Evolutionary conservation across 306 rosid genomes (phyloP).

Genomic region (Pterocarpus santalinus): DNA sequence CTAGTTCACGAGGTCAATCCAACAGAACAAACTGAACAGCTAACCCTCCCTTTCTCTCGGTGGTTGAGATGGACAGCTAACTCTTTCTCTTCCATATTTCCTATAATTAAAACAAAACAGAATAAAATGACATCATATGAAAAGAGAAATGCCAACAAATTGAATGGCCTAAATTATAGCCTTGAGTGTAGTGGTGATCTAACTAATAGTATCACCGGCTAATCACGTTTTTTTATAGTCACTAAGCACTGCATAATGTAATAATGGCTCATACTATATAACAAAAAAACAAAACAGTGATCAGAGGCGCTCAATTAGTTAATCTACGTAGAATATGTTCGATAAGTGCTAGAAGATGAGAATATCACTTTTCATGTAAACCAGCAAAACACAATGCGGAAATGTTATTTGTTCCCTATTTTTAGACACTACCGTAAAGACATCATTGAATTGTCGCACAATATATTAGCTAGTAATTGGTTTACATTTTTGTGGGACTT

Average conservation of each 20-base stretch:
- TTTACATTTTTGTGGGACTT: no score
- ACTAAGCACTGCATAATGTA: background rate
- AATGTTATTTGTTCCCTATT: constrained; percentile 5
- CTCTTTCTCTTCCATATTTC: constrained; percentile 3
- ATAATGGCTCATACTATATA: background rate
- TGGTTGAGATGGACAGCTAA: constrained; percentile 6
- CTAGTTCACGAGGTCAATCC: constrained; percentile 47
- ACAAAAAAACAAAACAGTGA: background rate
- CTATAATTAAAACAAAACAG: background rate
- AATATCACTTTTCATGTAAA: background rate
- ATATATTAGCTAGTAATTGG: no score
- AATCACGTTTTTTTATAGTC: background rate
- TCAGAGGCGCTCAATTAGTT: background rate
- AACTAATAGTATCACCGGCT: background rate
- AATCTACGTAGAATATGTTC: background rate
- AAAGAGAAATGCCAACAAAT: background rate
- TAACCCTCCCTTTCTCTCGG: background rate
- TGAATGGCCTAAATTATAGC: background rate
- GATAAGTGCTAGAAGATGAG: background rate
- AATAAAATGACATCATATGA: background rate
- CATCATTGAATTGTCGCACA: no score
- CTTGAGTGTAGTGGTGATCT: background rate
- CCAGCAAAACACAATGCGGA: constrained; percentile 39
- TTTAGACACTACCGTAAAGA: no score
- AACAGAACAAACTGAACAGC: constrained; percentile 40